A percentile compares a stretch with the other conserved stretches of the same genome.
Conservation (phyloP, 345 rosid species). For the Clarkia xantiana region DNA sequence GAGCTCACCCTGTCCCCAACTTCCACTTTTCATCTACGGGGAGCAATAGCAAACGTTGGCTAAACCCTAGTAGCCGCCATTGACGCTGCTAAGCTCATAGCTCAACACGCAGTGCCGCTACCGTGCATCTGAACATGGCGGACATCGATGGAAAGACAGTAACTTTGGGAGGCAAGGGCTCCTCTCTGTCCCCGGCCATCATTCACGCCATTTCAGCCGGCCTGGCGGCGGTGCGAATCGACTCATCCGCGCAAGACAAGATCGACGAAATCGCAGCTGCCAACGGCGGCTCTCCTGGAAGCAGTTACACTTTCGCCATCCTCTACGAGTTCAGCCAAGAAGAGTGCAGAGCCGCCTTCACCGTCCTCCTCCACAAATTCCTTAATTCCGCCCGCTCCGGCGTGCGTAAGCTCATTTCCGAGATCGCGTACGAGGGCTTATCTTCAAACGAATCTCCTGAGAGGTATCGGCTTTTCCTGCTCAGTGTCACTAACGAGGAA, state of each 20-base stretch:
- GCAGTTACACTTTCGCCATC: constrained; percentile 7
- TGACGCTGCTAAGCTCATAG: too few species aligned
- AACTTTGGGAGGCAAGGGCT: too few species aligned
- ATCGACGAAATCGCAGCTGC: constrained; percentile 11
- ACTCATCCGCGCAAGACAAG: constrained; percentile 39
- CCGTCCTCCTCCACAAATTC: constrained; percentile 41
- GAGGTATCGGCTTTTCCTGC: constrained; percentile 1
- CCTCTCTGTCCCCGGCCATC: too few species aligned
- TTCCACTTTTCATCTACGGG: too few species aligned
- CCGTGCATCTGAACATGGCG: too few species aligned
- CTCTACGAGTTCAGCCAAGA: constrained; percentile 13
- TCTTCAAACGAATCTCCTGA: constrained; percentile 8
- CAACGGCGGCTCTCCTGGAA: constrained; percentile 8
- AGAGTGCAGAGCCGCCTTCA: constrained; percentile 37
- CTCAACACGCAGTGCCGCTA: too few species aligned
- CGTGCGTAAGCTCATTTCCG: constrained; percentile 27
- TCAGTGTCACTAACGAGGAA: constrained; percentile 39
- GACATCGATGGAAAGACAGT: too few species aligned
- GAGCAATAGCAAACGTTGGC: too few species aligned
- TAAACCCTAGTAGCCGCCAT: too few species aligned
- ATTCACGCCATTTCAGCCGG: constrained; percentile 8
- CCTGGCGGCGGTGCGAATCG: constrained; percentile 28
- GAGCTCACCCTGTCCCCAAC: too few species aligned
- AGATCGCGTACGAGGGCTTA: constrained; percentile 15
- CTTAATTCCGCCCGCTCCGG: constrained; percentile 17